These are phyloP conservation scores for Alternaria dauci DNA, from an alignment of 2,329 filamentous ascomycete species.

Conservation along the genomic window DNA sequence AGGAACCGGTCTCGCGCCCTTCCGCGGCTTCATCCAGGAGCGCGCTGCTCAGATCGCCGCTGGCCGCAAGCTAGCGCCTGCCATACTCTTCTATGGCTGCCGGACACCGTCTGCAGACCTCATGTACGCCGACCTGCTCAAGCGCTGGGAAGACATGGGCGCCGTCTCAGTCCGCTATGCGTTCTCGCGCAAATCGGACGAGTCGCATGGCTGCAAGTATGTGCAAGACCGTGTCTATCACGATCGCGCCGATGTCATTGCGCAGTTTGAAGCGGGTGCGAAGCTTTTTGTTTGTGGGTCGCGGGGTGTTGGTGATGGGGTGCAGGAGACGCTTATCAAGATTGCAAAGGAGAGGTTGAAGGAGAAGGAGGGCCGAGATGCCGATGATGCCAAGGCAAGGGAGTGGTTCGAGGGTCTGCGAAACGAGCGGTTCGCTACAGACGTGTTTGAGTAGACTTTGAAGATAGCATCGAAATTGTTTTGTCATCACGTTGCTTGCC, in stretches of 20 bases:
- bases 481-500: neutral
- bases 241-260: constrained; percentile 56
- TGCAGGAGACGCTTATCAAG: constrained; percentile 53
- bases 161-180: constrained; percentile 69
- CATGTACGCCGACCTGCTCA: constrained; percentile 67
- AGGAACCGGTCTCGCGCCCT: constrained; percentile 54
- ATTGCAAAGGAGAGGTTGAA: constrained; percentile 56
- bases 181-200: constrained; percentile 59
- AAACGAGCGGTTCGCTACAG: constrained; percentile 49
- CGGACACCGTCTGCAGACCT: constrained; percentile 64
- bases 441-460: constrained; percentile 10
- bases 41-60: constrained; percentile 53
- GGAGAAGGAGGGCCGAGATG: constrained; percentile 46
- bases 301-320: constrained; percentile 55
- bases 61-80: constrained; percentile 65
- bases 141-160: constrained; percentile 66
- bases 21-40: constrained; percentile 55
- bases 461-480: neutral
- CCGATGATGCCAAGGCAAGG: constrained; percentile 53
- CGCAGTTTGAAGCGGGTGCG: constrained; percentile 60
- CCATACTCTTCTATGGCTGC: constrained; percentile 73
- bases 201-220: constrained; percentile 60
- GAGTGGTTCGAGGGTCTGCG: constrained; percentile 57
- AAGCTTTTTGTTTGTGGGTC: constrained; percentile 73
- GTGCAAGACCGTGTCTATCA: constrained; percentile 63